These are phyloP conservation scores for Paramecium primaurelia DNA, from an alignment of 73 alveolate genomes.

Conservation along the genomic window DNA sequence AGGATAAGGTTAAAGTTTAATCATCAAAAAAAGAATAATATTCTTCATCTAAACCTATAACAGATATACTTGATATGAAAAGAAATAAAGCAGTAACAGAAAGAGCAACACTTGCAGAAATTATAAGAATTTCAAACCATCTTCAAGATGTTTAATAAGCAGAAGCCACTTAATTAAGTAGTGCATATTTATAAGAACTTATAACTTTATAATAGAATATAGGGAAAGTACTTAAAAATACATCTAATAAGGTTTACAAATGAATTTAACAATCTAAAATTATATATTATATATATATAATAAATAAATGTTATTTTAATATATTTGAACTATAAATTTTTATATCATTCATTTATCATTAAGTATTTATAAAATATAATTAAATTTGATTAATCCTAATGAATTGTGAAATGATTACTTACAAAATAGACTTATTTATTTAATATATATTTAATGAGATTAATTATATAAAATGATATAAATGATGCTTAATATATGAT, in stretches of 20 bases:
- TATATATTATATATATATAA: not conserved
- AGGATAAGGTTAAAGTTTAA: not conserved
- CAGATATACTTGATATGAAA: not conserved
- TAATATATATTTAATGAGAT: not conserved
- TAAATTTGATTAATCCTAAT: not conserved
- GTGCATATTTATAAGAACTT: constrained; percentile 22
- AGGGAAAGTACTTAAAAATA: not conserved
- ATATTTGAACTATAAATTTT: not conserved
- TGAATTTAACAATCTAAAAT: not conserved
- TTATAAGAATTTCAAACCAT: constrained; percentile 24
- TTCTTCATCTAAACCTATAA: not conserved
- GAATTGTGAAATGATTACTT: not conserved
- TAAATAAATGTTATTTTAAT: not conserved
- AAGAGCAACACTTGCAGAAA: constrained; percentile 13
- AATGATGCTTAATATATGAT: not conserved
- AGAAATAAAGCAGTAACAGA: not conserved
- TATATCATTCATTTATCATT: not conserved
- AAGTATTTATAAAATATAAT: not conserved
- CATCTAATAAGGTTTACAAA: not conserved
- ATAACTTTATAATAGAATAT: not conserved
- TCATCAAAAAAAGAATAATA: not conserved
- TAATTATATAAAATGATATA: not conserved
- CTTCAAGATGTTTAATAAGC: not conserved
- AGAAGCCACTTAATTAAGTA: not conserved
- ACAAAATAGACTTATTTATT: not conserved